These are phyloP conservation scores for Fusarium burgessii DNA, from an alignment of 2,329 filamentous ascomycete species.

Conservation along the genomic window DNA sequence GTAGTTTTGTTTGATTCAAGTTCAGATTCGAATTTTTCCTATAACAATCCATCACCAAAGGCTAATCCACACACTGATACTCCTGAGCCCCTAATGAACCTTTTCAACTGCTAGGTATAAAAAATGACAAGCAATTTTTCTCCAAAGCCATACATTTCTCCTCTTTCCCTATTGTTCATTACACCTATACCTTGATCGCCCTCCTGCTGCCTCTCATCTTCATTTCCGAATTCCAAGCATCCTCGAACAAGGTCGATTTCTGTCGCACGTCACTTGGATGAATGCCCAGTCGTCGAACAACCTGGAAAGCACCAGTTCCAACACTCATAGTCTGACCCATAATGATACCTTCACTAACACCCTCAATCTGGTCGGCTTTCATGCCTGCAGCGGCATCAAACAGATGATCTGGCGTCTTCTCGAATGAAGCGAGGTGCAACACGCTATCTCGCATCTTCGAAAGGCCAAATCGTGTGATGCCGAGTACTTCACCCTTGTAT, in stretches of 20 bases:
- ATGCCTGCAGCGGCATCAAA: slow-evolving; percentile 94
- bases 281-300: slow-evolving; percentile 82
- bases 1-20: too few species aligned
- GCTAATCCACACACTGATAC: too few species aligned
- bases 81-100: too few species aligned
- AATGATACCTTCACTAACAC: slow-evolving; percentile 96
- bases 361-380: slow-evolving; percentile 92
- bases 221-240: slow-evolving; percentile 61
- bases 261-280: slow-evolving; percentile 67
- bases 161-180: too few species aligned
- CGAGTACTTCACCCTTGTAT: slow-evolving; percentile 95
- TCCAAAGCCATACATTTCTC: too few species aligned
- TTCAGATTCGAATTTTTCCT: too few species aligned
- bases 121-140: too few species aligned
- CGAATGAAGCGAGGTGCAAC: slow-evolving; percentile 92
- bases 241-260: slow-evolving; percentile 77
- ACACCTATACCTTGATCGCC: too few species aligned
- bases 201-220: too few species aligned
- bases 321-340: slow-evolving; percentile 95
- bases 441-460: slow-evolving; percentile 97
- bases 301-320: slow-evolving; percentile 92
- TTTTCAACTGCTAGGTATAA: too few species aligned
- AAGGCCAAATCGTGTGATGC: slow-evolving; percentile 95
- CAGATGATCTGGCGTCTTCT: slow-evolving; percentile 97
- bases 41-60: too few species aligned